phyloP scores from a whole-genome alignment of 441 rosid genomes.

The Viola pubescens region DNA sequence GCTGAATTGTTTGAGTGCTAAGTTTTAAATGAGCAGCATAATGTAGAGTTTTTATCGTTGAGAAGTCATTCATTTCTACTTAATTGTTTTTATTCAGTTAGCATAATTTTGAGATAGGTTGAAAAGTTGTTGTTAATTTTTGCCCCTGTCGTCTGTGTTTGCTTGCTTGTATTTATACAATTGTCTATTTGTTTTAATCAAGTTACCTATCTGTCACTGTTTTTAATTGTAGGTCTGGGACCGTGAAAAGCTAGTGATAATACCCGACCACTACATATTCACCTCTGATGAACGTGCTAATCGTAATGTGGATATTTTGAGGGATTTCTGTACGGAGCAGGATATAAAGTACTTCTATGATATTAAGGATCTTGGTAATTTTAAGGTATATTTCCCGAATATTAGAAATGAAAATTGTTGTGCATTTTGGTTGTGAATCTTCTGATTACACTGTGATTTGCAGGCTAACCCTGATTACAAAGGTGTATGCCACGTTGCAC shows the following conservation, averaged over 20 bases:
- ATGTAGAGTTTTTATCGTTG: too few species aligned
- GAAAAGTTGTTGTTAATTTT: not conserved
- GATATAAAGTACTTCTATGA: constrained; percentile 91
- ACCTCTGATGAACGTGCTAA: constrained; percentile 95
- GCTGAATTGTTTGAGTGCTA: too few species aligned
- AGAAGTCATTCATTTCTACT: too few species aligned
- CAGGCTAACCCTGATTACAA: constrained; percentile 95
- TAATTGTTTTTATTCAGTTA: too few species aligned
- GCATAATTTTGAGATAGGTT: too few species aligned
- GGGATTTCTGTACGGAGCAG: constrained; percentile 84
- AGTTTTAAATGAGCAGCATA: too few species aligned
- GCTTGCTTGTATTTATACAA: too few species aligned
- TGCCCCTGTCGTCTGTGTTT: too few species aligned
- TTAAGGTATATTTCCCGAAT: constrained; percentile 41
- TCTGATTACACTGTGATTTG: constrained; percentile 12
- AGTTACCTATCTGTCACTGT: too few species aligned
- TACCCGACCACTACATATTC: constrained; percentile 96
- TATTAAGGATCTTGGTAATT: constrained; percentile 78
- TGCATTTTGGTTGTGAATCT: not conserved
- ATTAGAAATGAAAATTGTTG: not conserved
- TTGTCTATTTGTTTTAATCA: not conserved
- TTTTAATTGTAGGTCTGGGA: constrained; percentile 74
- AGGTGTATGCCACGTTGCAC: constrained; percentile 96
- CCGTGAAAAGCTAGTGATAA: constrained; percentile 81
- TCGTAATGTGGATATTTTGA: constrained; percentile 88